Base-by-base conservation (phyloP, 163 green algal genomes). In the Scenedesmus sp. region DNA sequence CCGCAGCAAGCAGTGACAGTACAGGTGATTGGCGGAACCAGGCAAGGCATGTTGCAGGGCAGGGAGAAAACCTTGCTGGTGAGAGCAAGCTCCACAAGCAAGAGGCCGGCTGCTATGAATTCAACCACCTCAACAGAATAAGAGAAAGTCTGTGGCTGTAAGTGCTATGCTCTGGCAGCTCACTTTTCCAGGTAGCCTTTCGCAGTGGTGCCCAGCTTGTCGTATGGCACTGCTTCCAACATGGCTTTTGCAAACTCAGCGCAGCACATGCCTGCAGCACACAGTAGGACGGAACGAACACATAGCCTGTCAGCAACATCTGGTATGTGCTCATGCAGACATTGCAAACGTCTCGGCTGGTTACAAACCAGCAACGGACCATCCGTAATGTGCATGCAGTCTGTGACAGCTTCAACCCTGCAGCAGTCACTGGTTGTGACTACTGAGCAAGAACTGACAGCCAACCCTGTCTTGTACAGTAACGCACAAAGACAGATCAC, bases 191-290 rank as follows among this genome's bases (percentile, higher is more conserved):
- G 73, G 73, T 86, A 91, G 13, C 40, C n/a, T 22, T 82, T n/a
- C 3, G 53, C 20, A 3, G 78, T 81, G 49, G 59, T 72, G 26
- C 33, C 53, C 35, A 87, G 16, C 78, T 91, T 61, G 30, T 70
- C 78, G 18, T 83, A 78, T 18, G 87, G 87, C 78, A 91, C 44
- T 24, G 87, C 24, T 24, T n/a, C 22, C 56, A 91, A 30, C 53
- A 91, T 51, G 7, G 78, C 79, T 1, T 91, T 40, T 16, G 87
- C 78, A 81, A 87, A 87, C 53, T 87, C 78, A 72, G 53, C 76
- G n/a, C 87, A 87, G 87, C 87, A 91, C 46, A 91, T 43, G 42
- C 86, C 86, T 91, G 86, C n/a, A 86, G 35, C 1, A 24, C 9
- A 35, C 22, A 73, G 43, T 33, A 85, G 81, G 49, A 49, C 18